phyloP scores from a whole-genome alignment of 2,329 filamentous ascomycete species.

The Diaporthe caulivora region DNA sequence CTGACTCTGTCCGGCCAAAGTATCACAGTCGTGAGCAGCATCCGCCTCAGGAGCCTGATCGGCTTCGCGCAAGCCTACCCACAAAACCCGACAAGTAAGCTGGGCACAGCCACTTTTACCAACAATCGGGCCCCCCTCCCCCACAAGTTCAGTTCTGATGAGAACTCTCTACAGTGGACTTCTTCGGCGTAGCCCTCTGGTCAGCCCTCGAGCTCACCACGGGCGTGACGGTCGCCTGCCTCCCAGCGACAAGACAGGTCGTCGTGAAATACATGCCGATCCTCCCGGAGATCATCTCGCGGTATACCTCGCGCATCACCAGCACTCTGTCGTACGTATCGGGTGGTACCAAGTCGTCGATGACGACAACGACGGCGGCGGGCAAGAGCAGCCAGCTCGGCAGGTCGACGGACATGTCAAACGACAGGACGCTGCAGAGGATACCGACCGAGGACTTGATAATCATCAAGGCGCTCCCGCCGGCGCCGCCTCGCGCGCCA shows the following conservation, averaged over 20 bases:
- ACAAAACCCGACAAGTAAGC: conserved; percentile 29
- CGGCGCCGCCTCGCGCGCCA: not conserved
- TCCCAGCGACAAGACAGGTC: conserved; percentile 18
- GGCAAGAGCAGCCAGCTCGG: not conserved
- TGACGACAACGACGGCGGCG: too few relatives aligned
- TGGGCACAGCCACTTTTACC: not conserved
- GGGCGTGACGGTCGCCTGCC: conserved; percentile 22
- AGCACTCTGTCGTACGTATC: not conserved
- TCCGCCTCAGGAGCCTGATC: conserved; percentile 25
- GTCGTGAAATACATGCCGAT: conserved; percentile 22
- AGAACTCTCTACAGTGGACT: conserved; percentile 3
- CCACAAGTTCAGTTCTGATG: not conserved
- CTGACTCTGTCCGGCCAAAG: not conserved
- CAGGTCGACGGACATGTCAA: not conserved
- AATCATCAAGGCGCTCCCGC: not conserved
- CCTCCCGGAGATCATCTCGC: conserved; percentile 13
- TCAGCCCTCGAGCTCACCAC: conserved; percentile 32
- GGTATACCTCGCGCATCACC: not conserved
- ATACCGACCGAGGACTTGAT: conserved; percentile 18
- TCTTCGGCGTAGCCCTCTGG: conserved; percentile 29
- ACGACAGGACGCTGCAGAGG: conserved; percentile 9
- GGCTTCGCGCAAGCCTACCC: conserved; percentile 22
- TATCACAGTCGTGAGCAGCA: conserved; percentile 13
- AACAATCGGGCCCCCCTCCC: too few relatives aligned
- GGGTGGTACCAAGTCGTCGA: not conserved